These are phyloP conservation scores for Prunus mume DNA, from an alignment of 306 rosid species.

Conservation along the genomic window DNA sequence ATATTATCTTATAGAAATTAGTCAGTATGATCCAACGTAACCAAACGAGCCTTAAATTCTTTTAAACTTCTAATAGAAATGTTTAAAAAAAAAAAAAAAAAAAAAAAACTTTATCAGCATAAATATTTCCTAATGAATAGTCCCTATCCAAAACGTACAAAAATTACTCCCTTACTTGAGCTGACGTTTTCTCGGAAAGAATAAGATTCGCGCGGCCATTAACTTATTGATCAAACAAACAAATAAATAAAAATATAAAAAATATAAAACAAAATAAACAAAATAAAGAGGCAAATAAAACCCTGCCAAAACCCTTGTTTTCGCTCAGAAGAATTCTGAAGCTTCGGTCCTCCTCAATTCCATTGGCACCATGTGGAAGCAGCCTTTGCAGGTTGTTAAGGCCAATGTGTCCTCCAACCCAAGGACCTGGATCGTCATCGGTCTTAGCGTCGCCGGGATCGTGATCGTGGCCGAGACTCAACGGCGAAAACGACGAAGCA, in stretches of 20 bases:
- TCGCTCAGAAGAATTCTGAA: neutral
- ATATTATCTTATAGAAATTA: too few relatives aligned
- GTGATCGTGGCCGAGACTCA: slow-evolving; percentile 45
- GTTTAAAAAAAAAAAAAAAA: too few relatives aligned
- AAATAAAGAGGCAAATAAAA: slow-evolving; percentile 12
- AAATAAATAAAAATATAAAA: neutral
- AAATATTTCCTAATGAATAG: too few relatives aligned
- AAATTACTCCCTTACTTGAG: too few relatives aligned
- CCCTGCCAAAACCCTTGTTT: slow-evolving; percentile 55
- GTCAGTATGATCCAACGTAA: too few relatives aligned
- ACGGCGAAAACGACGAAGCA: slow-evolving; percentile 34
- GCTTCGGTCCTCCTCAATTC: too few relatives aligned
- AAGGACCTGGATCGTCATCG: slow-evolving; percentile 57
- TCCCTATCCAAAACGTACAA: too few relatives aligned
- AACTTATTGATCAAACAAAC: neutral
- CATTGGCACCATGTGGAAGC: slow-evolving; percentile 38
- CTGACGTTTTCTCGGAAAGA: too few relatives aligned
- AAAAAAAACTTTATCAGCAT: too few relatives aligned
- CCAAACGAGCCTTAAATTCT: too few relatives aligned
- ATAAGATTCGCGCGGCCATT: neutral
- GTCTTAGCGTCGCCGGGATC: slow-evolving; percentile 55
- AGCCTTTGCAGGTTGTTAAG: slow-evolving; percentile 38
- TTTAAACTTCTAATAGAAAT: too few relatives aligned
- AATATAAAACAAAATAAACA: neutral
- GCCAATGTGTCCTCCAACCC: slow-evolving; percentile 57